phyloP scores from a whole-genome alignment of 495 filamentous ascomycete genomes.

The Talaromyces ruber region DNA sequence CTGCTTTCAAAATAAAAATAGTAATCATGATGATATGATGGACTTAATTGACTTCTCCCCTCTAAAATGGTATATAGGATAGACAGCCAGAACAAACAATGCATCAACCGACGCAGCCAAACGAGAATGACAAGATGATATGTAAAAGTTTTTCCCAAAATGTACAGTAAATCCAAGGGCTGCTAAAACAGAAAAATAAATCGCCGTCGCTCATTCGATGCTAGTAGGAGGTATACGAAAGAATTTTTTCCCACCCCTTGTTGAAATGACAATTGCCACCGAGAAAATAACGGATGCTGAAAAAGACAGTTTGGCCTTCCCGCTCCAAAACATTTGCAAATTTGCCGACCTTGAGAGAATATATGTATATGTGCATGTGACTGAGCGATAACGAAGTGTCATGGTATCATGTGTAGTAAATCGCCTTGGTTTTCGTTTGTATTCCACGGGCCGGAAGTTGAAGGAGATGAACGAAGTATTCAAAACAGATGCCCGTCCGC shows the following conservation, averaged over 20 bases:
- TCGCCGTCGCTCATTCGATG: background rate
- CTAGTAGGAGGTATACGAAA: background rate
- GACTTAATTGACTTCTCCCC: background rate
- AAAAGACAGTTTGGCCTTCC: background rate
- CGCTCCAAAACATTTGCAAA: background rate
- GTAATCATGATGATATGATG: background rate
- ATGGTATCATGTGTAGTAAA: slow-evolving; percentile 2
- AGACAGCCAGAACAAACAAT: background rate
- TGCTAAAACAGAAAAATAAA: background rate
- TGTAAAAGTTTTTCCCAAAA: background rate
- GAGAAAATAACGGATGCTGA: background rate
- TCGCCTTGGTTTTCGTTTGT: background rate
- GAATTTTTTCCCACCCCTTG: background rate
- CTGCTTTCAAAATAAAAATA: too few species aligned
- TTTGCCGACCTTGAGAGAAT: background rate
- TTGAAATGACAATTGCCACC: background rate
- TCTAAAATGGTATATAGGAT: background rate
- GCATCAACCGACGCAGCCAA: background rate
- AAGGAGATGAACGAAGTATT: slow-evolving; percentile 5
- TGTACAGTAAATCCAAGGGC: background rate
- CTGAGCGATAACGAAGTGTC: background rate
- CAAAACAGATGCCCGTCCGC: slow-evolving; percentile 6
- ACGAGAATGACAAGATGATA: background rate
- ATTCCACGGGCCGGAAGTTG: background rate
- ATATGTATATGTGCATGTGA: background rate